Base-by-base conservation (phyloP, 164 flowering plant species). In the Cinnamomum micranthum region DNA sequence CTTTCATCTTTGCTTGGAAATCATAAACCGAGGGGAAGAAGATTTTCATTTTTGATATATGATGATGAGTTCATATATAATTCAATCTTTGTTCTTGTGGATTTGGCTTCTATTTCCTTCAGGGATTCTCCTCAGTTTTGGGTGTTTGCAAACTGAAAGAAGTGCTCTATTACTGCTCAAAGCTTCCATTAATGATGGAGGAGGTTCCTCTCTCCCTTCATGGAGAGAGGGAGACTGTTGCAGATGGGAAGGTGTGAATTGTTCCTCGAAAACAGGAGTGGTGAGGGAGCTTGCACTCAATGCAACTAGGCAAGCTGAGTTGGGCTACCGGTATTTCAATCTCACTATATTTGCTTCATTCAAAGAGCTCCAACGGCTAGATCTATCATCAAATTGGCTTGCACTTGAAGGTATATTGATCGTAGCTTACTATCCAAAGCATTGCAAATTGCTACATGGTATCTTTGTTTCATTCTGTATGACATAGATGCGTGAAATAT, bases 201-300 rank as follows among this genome's bases (percentile, higher is more conserved):
- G 64, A n/a, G 64, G 64, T 60, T 60, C 64, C 9, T 60, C 64
- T 12, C 68, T 65, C 35, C 68, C 31, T 65, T 25, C 68, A 65
- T 65, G 31, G 31, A 15, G 24, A 65, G 68, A 27, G 14, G 27
- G 11, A 65, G 68, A 65, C 17, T 65, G 68, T 25, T 65, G 31
- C 27, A 65, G 31, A 24, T 65, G 68, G 27, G 68, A 25, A 60
- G 64, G 64, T 60, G 64, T 60, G 64, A 60, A 60, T 6, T 60
- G 64, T 10, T 14, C 20, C 7, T 60, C 64, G 20, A 60, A 22
- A 60, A 60, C 2, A 6, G 64, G 64, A 19, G 23, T 20, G 23
- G 64, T 60, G 64, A 60, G 64, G 64, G 64, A 17, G 23, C 20
- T 60, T 60, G 64, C 64, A 60, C 24, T 60, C 7, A 60, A 60